phyloP scores from a whole-genome alignment of 768 basidiomycete species.

The Leccinum pellstonianum region DNA sequence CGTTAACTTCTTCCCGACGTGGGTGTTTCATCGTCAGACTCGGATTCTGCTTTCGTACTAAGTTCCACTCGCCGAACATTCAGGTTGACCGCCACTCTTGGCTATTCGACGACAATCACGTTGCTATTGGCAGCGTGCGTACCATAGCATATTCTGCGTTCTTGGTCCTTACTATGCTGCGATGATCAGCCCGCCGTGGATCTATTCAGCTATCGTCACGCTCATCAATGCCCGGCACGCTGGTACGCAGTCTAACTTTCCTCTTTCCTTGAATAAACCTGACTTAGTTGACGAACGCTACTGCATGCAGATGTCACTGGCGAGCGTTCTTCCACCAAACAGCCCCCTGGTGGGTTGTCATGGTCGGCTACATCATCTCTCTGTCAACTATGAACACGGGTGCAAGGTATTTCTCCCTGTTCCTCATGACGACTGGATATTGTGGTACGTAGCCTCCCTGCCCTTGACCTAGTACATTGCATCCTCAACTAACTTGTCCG shows the following conservation, averaged over 20 bases:
- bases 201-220: conserved; percentile 50
- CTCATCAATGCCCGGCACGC: conserved; percentile 59
- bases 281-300: background rate
- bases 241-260: conserved; percentile 26
- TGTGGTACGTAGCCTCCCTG: conserved; percentile 29
- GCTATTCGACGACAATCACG: conserved; percentile 58
- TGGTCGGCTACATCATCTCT: conserved; percentile 61
- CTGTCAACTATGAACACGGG: conserved; percentile 50
- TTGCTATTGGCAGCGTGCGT: conserved; percentile 59
- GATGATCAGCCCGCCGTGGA: conserved; percentile 56
- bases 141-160: background rate
- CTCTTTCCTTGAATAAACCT: background rate
- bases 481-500: background rate
- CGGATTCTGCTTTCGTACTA: background rate
- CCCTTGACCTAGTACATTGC: background rate
- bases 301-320: conserved; percentile 48
- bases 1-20: conserved; percentile 60
- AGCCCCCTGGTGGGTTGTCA: conserved; percentile 58
- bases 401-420: conserved; percentile 59
- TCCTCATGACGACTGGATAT: conserved; percentile 62
- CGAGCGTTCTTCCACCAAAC: conserved; percentile 65
- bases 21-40: conserved; percentile 8
- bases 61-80: background rate
- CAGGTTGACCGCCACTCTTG: conserved; percentile 59
- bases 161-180: background rate